Percentiles rank a stretch among this genome's conserved stretches.
phyloP scores from a whole-genome alignment of 108 stramenopile species.

The Stephanodiscus triporus region DNA sequence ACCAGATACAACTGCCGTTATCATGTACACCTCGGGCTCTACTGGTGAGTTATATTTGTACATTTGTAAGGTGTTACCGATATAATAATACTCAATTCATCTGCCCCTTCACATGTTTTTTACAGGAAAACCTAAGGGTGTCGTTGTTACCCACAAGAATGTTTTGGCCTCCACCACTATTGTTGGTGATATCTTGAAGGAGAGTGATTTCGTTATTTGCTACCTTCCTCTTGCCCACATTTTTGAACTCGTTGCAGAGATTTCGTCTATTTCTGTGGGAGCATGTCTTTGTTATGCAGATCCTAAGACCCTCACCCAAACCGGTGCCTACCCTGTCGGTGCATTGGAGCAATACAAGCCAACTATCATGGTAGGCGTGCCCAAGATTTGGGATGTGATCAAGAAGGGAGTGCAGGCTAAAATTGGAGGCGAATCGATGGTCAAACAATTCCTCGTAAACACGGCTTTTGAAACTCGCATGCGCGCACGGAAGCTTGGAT shows the following conservation, averaged over 20 bases:
- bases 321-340: conserved; percentile 85
- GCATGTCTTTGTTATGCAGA: conserved; percentile 83
- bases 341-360: conserved; percentile 85
- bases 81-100: not conserved
- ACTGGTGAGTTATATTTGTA: conserved; percentile 66
- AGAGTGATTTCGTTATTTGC: conserved; percentile 61
- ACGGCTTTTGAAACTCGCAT: conserved; percentile 72
- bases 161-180: conserved; percentile 62
- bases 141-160: conserved; percentile 88
- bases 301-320: conserved; percentile 79
- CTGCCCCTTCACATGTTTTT: conserved; percentile 43
- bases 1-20: conserved; percentile 83
- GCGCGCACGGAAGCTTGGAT: conserved; percentile 69
- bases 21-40: conserved; percentile 96
- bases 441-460: conserved; percentile 69
- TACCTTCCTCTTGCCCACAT: conserved; percentile 88
- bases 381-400: conserved; percentile 95
- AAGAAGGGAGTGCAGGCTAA: conserved; percentile 90
- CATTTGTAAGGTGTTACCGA: not conserved
- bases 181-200: conserved; percentile 28
- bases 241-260: conserved; percentile 89
- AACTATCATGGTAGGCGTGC: conserved; percentile 88
- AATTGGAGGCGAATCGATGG: conserved; percentile 65
- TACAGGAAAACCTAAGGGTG: conserved; percentile 95
- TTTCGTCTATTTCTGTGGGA: conserved; percentile 62